Conservation (phyloP, 2,329 filamentous ascomycete genomes). For the Colletotrichum filicis region DNA sequence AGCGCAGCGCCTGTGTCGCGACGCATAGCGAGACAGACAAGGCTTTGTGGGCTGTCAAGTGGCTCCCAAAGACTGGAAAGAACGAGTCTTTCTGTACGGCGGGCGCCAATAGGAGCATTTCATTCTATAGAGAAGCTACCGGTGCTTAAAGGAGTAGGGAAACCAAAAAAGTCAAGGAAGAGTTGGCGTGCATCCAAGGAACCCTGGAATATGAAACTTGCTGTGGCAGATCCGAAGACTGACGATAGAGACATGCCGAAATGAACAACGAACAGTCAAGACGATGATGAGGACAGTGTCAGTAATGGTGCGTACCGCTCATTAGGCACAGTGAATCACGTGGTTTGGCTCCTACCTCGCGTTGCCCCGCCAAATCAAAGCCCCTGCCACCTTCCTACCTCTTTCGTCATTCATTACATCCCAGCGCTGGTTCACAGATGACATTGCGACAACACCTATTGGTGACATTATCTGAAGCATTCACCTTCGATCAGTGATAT, state of each 20-base stretch:
- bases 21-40: slow-evolving; percentile 93
- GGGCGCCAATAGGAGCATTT: slow-evolving; percentile 79
- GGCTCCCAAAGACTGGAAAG: slow-evolving; percentile 79
- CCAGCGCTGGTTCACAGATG: background rate
- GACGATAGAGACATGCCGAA: background rate
- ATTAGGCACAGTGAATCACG: slow-evolving; percentile 48
- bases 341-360: slow-evolving; percentile 60
- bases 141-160: slow-evolving; percentile 49
- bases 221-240: background rate
- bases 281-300: slow-evolving; percentile 4
- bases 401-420: slow-evolving; percentile 35
- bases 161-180: background rate
- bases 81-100: slow-evolving; percentile 82
- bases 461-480: slow-evolving; percentile 19
- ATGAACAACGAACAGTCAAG: slow-evolving; percentile 1
- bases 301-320: background rate
- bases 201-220: background rate
- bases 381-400: slow-evolving; percentile 26
- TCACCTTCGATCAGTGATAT: background rate
- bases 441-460: slow-evolving; percentile 10
- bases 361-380: slow-evolving; percentile 64
- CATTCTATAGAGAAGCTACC: slow-evolving; percentile 87
- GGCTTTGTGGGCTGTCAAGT: slow-evolving; percentile 84
- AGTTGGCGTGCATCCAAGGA: background rate
- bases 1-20: slow-evolving; percentile 84